A percentile compares a stretch with the other conserved stretches of the same genome.
Conservation (phyloP, 2,329 filamentous ascomycete species). For the Exserohilum turcica region DNA sequence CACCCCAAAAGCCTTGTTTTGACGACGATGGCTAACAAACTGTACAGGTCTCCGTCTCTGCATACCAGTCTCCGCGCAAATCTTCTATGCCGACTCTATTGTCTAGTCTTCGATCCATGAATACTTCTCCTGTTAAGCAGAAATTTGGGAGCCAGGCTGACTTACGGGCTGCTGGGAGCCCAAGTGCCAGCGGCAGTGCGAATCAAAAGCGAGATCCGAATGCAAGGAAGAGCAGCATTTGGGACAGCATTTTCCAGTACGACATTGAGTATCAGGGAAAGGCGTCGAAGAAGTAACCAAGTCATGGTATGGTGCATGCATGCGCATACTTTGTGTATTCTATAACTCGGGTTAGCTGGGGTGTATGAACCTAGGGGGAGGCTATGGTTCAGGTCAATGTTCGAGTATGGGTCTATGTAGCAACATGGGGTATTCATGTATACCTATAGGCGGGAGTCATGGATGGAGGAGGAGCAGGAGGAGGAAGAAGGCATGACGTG, state of each 20-base stretch:
- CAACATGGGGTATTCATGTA: no score
- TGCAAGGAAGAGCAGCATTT: conserved; percentile 41
- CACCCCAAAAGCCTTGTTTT: conserved; percentile 8
- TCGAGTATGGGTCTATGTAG: no score
- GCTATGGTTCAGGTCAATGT: background rate
- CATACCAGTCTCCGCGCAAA: conserved; percentile 25
- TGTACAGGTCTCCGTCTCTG: conserved; percentile 6
- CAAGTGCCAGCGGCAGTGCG: conserved; percentile 20
- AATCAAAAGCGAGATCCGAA: conserved; percentile 25
- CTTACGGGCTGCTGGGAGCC: conserved; percentile 17
- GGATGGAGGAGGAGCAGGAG: no score
- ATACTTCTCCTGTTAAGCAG: conserved; percentile 21
- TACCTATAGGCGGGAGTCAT: no score
- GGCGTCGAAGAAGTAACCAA: conserved; percentile 37
- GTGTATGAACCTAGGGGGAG: no score
- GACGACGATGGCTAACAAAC: conserved; percentile 18
- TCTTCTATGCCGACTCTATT: conserved; percentile 14
- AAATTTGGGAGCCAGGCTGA: conserved; percentile 28
- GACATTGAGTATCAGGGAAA: conserved; percentile 48
- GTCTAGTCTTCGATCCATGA: conserved; percentile 19
- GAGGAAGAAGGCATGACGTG: no score
- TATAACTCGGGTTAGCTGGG: no score
- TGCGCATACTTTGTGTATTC: background rate
- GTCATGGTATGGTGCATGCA: background rate
- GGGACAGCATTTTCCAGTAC: conserved; percentile 48